These are phyloP conservation scores for Candida dendrica DNA, from an alignment of 805 yeast species.

Conservation along the genomic window DNA sequence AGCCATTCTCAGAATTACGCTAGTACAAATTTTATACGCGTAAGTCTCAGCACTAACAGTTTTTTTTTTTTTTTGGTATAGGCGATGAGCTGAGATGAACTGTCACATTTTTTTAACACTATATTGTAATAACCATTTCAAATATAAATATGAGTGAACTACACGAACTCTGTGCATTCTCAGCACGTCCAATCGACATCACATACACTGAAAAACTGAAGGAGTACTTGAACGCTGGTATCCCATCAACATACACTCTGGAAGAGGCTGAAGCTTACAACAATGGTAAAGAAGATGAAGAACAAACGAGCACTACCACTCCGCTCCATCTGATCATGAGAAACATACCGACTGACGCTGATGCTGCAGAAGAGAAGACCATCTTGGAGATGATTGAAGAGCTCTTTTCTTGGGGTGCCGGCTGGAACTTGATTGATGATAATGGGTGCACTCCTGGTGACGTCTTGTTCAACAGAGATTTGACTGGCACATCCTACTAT, in stretches of 20 bases:
- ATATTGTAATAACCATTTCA: background rate
- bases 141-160: constrained; percentile 51
- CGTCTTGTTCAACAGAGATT: constrained; percentile 49
- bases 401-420: constrained; percentile 81
- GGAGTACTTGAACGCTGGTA: constrained; percentile 48
- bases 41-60: too few relatives aligned
- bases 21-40: too few relatives aligned
- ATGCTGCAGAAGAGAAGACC: constrained; percentile 34
- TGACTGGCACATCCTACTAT: constrained; percentile 36
- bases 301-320: constrained; percentile 52
- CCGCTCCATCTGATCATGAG: constrained; percentile 69
- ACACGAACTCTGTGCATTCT: constrained; percentile 54
- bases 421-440: constrained; percentile 77
- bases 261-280: constrained; percentile 65
- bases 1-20: too few relatives aligned
- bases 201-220: constrained; percentile 38
- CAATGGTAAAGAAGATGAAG: constrained; percentile 31
- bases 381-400: constrained; percentile 51
- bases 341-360: constrained; percentile 35
- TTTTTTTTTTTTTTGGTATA: too few relatives aligned
- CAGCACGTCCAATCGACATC: constrained; percentile 42
- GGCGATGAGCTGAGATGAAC: too few relatives aligned
- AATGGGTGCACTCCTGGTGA: constrained; percentile 82
- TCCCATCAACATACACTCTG: constrained; percentile 76
- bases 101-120: too few relatives aligned